Percentiles rank a stretch among this genome's conserved stretches.
Evolutionary conservation across 2,329 filamentous ascomycete genomes (phyloP).

Genomic region (Ophiostoma sp.): DNA sequence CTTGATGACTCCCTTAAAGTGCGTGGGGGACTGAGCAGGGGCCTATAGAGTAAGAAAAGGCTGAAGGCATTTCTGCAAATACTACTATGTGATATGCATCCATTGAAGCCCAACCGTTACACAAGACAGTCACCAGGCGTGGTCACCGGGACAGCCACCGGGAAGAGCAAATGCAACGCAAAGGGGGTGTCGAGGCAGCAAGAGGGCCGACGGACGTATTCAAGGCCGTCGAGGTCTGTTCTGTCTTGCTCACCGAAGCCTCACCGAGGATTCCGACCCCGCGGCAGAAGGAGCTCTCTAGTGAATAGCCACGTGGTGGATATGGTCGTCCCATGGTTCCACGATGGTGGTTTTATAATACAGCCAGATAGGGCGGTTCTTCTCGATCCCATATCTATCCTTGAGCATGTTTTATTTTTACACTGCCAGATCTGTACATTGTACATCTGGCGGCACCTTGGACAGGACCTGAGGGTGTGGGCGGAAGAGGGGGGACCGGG

Average conservation of each 20-base stretch:
- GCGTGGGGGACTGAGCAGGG: background rate
- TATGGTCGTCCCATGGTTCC: background rate
- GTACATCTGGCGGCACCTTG: background rate
- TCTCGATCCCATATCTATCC: background rate
- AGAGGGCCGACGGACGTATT: too few relatives aligned
- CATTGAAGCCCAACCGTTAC: background rate
- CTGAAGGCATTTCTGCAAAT: too few relatives aligned
- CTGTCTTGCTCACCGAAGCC: background rate
- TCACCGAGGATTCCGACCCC: background rate
- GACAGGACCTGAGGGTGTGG: background rate
- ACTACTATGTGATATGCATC: too few relatives aligned
- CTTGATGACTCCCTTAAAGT: background rate
- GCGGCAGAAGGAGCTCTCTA: background rate
- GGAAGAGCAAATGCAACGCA: background rate
- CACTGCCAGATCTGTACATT: background rate
- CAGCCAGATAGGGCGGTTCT: background rate
- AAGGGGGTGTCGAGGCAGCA: background rate
- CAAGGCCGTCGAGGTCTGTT: background rate
- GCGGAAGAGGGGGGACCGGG: too few relatives aligned
- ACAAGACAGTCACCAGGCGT: background rate
- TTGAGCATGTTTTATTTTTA: background rate
- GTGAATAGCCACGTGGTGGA: background rate
- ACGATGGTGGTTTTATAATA: background rate
- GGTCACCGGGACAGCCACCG: background rate
- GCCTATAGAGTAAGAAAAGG: background rate